Conservation (phyloP, 441 rosid genomes). For the Metrosideros polymorpha region DNA sequence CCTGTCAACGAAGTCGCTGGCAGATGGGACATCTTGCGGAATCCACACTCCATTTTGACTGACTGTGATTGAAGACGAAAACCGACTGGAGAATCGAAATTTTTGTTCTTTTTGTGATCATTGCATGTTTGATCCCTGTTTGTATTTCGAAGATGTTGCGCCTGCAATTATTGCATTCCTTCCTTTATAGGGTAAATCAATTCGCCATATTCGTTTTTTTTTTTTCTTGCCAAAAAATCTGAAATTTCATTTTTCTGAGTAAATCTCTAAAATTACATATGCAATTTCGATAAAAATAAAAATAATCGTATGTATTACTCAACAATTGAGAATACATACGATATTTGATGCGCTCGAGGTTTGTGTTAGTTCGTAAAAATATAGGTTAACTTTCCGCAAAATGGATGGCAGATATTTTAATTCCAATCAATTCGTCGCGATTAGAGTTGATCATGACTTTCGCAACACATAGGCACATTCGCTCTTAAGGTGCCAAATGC, state of each 20-base stretch:
- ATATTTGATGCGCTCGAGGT: neutral
- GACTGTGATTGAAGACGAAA: neutral
- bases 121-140: neutral
- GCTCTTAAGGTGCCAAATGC: neutral
- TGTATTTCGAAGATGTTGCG: neutral
- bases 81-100: neutral
- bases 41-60: neutral
- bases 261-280: neutral
- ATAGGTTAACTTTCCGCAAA: neutral
- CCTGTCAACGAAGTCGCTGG: neutral
- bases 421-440: neutral
- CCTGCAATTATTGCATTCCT: neutral
- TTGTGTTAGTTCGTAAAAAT: neutral
- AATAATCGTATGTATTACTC: neutral
- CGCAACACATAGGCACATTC: fast-evolving
- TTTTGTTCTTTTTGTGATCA: neutral
- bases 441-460: neutral
- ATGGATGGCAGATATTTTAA: neutral
- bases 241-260: neutral
- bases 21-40: neutral
- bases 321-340: neutral
- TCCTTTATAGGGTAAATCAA: neutral
- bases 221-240: neutral
- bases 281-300: neutral
- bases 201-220: neutral